These are phyloP conservation scores for Ascosphaera aggregata DNA, from an alignment of 2,329 filamentous ascomycete species.

Conservation along the genomic window DNA sequence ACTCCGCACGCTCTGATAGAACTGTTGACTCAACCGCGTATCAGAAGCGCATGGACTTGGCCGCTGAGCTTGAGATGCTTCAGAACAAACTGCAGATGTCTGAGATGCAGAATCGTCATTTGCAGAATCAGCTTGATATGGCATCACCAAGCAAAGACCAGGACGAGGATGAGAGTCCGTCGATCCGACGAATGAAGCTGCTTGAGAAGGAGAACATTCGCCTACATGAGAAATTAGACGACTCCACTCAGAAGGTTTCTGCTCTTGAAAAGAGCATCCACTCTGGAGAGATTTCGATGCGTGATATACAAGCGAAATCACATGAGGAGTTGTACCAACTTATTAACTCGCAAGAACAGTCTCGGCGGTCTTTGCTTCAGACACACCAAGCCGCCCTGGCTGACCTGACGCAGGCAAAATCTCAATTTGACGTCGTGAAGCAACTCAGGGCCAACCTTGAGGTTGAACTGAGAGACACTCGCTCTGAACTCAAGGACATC, in stretches of 20 bases:
- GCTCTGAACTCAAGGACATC: conserved; percentile 65
- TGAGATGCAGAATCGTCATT: conserved; percentile 85
- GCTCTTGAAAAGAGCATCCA: conserved; percentile 68
- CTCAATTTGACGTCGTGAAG: conserved; percentile 66
- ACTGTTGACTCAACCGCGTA: conserved; percentile 65
- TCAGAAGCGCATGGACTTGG: conserved; percentile 77
- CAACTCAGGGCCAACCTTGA: conserved; percentile 59
- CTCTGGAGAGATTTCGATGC: conserved; percentile 65
- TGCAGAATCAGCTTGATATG: conserved; percentile 67
- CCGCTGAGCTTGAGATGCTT: conserved; percentile 70
- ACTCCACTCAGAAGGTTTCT: conserved; percentile 81
- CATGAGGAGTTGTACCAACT: conserved; percentile 87
- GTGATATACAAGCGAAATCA: conserved; percentile 78
- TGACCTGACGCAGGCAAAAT: conserved; percentile 69
- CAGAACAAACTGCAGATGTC: conserved; percentile 86
- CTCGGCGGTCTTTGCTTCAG: conserved; percentile 56
- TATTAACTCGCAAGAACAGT: conserved; percentile 81
- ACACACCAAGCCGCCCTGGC: conserved; percentile 67
- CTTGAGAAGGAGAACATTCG: conserved; percentile 80
- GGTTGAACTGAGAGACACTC: conserved; percentile 65
- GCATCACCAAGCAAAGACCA: conserved; percentile 36
- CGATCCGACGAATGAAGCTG: conserved; percentile 61
- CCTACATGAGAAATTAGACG: conserved; percentile 82
- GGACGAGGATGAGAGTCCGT: conserved; percentile 53
- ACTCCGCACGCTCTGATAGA: conserved; percentile 64